Percentiles rank a stretch among this genome's conserved stretches.
Evolutionary conservation across 2,329 filamentous ascomycete genomes (phyloP).

Genomic region (Epichloe coenophiala): DNA sequence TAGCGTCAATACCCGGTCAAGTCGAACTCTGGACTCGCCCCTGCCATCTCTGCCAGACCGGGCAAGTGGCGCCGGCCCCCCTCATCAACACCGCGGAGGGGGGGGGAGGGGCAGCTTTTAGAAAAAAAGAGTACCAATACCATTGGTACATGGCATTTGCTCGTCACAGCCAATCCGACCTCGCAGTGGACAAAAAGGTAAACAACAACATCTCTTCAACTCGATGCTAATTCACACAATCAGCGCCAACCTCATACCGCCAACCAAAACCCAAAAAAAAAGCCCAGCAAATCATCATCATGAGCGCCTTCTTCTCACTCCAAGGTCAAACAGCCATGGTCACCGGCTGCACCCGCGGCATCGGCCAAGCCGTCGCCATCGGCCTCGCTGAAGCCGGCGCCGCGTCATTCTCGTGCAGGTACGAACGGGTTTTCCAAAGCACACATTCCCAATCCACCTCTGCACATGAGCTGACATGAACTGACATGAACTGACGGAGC

Average conservation of each 20-base stretch:
- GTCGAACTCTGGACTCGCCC: no score
- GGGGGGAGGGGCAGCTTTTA: no score
- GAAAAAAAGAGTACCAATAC: neutral
- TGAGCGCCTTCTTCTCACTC: constrained; percentile 34
- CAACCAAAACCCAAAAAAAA: neutral
- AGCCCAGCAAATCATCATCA: neutral
- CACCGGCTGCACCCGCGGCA: constrained; percentile 44
- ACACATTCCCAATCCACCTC: neutral
- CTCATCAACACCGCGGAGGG: no score
- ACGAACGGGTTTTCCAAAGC: constrained; percentile 1
- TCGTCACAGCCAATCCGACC: neutral
- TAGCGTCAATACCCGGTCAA: no score
- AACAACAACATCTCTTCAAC: neutral
- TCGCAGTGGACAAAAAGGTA: neutral
- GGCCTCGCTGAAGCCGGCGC: constrained; percentile 46
- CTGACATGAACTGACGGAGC: neutral
- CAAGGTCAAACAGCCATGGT: constrained; percentile 42
- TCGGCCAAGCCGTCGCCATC: constrained; percentile 42
- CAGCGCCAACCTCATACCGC: neutral
- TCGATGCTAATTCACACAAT: neutral
- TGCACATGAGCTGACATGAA: neutral
- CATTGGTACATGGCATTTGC: neutral
- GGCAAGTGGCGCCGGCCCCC: neutral
- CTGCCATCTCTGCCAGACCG: neutral
- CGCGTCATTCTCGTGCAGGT: constrained; percentile 41